Conservation (phyloP, 2,329 filamentous ascomycete species). For the Boeremia exigua region DNA sequence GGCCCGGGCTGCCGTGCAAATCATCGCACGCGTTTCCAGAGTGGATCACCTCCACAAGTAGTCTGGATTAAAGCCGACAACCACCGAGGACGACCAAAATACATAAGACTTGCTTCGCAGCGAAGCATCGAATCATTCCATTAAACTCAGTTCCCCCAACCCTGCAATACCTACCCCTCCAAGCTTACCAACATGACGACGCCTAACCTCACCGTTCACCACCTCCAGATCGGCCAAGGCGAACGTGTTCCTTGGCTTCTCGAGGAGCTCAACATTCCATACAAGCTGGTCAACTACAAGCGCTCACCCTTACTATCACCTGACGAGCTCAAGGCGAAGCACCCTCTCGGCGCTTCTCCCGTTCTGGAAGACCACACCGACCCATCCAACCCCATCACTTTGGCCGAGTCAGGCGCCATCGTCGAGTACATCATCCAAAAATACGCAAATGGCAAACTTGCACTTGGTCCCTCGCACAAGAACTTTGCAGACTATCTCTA, state of each 20-base stretch:
- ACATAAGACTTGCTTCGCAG: conserved; percentile 6
- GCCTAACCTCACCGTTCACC: conserved; percentile 44
- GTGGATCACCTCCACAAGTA: conserved; percentile 6
- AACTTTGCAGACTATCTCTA: conserved; percentile 68
- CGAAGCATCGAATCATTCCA: background rate
- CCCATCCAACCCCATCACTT: conserved; percentile 54
- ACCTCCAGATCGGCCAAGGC: conserved; percentile 61
- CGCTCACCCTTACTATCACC: conserved; percentile 53
- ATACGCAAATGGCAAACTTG: conserved; percentile 57
- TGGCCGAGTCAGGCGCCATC: conserved; percentile 67
- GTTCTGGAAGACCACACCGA: conserved; percentile 62
- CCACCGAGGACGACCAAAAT: background rate
- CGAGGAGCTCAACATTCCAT: conserved; percentile 66
- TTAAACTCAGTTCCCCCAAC: fast-evolving
- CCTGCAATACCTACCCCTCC: background rate
- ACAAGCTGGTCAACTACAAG: conserved; percentile 57
- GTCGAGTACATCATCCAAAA: conserved; percentile 67
- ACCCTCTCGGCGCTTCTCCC: conserved; percentile 62
- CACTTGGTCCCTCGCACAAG: conserved; percentile 53
- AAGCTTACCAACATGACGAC: conserved; percentile 21
- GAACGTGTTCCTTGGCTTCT: conserved; percentile 70
- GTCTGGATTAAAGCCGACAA: conserved; percentile 7
- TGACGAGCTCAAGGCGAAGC: conserved; percentile 35
- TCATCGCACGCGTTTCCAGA: background rate
- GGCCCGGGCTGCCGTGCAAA: background rate